Evolutionary conservation across 345 rosid genomes (phyloP).

Genomic region (Erucastrum elatum): DNA sequence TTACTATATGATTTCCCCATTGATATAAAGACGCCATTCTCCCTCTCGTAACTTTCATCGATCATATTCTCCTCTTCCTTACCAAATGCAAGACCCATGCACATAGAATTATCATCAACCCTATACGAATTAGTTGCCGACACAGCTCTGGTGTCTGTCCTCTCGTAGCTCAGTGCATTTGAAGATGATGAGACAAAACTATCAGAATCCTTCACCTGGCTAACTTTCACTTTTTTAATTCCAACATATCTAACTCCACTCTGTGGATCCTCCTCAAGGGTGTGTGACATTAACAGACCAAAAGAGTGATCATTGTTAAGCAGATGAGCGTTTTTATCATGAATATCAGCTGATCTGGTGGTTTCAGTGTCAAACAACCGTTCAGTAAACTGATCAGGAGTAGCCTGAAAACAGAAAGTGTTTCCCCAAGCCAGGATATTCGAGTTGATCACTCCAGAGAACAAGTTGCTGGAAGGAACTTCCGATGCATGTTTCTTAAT

Average conservation of each 20-base stretch:
- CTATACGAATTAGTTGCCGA: conserved; percentile 39
- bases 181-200: conserved; percentile 36
- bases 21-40: conserved; percentile 45
- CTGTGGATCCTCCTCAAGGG: conserved; percentile 53
- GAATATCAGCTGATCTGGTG: conserved; percentile 42
- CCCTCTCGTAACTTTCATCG: conserved; percentile 2
- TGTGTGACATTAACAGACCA: conserved; percentile 51
- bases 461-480: conserved; percentile 38
- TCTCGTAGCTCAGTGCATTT: conserved; percentile 44
- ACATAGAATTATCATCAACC: conserved; percentile 32
- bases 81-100: conserved; percentile 36
- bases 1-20: conserved; percentile 47
- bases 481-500: conserved; percentile 61
- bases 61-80: conserved; percentile 24
- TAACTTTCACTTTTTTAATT: conserved; percentile 49
- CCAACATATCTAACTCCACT: conserved; percentile 50
- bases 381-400: conserved; percentile 53
- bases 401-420: conserved; percentile 50
- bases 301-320: conserved; percentile 34
- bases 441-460: conserved; percentile 36
- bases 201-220: conserved; percentile 52
- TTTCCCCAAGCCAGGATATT: conserved; percentile 53
- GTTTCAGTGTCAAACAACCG: conserved; percentile 57
- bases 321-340: conserved; percentile 32
- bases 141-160: conserved; percentile 40